A percentile compares a stretch with the other conserved stretches of the same genome.
phyloP scores from a whole-genome alignment of 2,329 filamentous ascomycete species.

The Sclerotinia borealis region DNA sequence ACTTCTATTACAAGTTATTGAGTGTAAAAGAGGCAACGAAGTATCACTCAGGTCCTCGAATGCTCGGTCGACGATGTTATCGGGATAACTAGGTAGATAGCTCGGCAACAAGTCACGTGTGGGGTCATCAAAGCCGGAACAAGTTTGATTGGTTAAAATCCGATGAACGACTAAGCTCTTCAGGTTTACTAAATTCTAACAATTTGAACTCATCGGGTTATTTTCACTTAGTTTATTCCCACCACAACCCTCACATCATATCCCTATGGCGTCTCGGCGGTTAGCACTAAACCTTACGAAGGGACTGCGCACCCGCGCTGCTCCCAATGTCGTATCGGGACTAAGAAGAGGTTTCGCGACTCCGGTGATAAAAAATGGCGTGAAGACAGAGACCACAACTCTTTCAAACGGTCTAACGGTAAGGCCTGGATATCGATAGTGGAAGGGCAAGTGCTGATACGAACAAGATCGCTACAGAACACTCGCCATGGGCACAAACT shows the following conservation, averaged over 20 bases:
- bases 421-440: slow-evolving; percentile 24
- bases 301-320: slow-evolving; percentile 81
- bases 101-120: slow-evolving; percentile 12
- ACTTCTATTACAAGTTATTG: slow-evolving; percentile 13
- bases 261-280: slow-evolving; percentile 86
- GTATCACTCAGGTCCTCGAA: slow-evolving; percentile 4
- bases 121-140: slow-evolving; percentile 12
- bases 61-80: slow-evolving; percentile 12
- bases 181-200: slow-evolving; percentile 14
- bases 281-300: slow-evolving; percentile 91
- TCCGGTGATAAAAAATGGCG: slow-evolving; percentile 60
- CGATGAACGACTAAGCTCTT: slow-evolving; percentile 12
- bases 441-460: slow-evolving; percentile 29
- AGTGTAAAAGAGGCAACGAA: slow-evolving; percentile 5
- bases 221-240: slow-evolving; percentile 20
- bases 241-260: slow-evolving; percentile 22
- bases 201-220: slow-evolving; percentile 12
- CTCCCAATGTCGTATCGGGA: slow-evolving; percentile 70
- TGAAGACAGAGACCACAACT: slow-evolving; percentile 92
- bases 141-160: slow-evolving; percentile 10
- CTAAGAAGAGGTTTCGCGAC: slow-evolving; percentile 86
- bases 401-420: slow-evolving; percentile 97
- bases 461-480: slow-evolving; percentile 85
- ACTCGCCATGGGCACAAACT: slow-evolving; percentile 97
- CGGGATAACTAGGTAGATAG: slow-evolving; percentile 14